phyloP scores from a whole-genome alignment of 1,139 yeast species.

The Maudiozyma humilis region DNA sequence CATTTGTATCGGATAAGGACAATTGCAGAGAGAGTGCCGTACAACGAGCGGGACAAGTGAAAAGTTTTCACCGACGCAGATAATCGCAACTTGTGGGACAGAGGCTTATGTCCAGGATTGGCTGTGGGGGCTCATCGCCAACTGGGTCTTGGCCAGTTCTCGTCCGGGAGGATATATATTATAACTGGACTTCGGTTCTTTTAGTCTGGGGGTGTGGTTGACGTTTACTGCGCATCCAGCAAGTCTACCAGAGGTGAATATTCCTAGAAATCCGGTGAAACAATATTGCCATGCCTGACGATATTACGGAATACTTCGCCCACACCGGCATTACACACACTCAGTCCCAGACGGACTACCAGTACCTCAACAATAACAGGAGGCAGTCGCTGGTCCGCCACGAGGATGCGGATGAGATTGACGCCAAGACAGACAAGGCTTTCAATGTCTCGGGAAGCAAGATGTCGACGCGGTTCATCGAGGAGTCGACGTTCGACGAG shows the following conservation, averaged over 20 bases:
- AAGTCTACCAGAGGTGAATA: too few species aligned
- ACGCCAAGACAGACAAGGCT: conserved; percentile 2
- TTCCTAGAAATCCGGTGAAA: too few species aligned
- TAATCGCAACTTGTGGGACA: background rate
- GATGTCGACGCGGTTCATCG: conserved; percentile 3
- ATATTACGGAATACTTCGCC: conserved; percentile 11
- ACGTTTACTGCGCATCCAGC: too few species aligned
- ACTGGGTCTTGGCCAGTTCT: background rate
- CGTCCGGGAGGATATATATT: too few species aligned
- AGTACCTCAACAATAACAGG: conserved; percentile 7
- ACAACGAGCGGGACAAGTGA: background rate
- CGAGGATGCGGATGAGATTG: conserved; percentile 5
- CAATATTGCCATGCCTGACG: conserved; percentile 12
- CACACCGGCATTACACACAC: conserved; percentile 8
- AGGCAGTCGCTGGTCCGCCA: conserved; percentile 3
- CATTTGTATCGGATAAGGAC: conserved; percentile 2
- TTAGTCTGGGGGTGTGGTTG: too few species aligned
- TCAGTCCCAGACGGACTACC: conserved; percentile 9
- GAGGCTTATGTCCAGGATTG: background rate
- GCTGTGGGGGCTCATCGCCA: conserved; percentile 1
- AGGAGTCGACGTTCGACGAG: conserved; percentile 7
- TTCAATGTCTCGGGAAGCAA: conserved; percentile 4
- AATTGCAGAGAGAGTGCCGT: background rate
- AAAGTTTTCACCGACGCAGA: conserved; percentile 12
- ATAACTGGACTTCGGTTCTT: too few species aligned